Evolutionary conservation across 1,284 basidiomycete genomes (phyloP).

Genomic region (Cryptococcus jaspeensis): DNA sequence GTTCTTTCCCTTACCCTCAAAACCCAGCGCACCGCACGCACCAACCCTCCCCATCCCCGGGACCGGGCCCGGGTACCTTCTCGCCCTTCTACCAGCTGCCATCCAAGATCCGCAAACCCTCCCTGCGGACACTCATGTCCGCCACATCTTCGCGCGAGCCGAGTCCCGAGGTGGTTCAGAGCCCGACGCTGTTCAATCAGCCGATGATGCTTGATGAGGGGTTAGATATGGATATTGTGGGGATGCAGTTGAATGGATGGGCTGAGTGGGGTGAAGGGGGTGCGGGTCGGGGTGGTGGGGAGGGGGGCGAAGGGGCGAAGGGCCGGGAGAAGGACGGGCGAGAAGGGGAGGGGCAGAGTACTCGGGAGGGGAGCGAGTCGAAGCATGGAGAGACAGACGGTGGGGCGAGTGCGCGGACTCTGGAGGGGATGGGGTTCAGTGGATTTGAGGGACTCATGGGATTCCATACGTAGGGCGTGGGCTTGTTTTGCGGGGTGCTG

Average conservation of each 20-base stretch:
- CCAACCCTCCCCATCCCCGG: background rate
- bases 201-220: conserved; percentile 18
- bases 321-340: background rate
- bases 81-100: conserved; percentile 12
- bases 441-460: background rate
- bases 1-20: background rate
- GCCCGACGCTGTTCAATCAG: conserved; percentile 25
- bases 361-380: background rate
- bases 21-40: too few relatives aligned
- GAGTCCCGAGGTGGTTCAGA: conserved; percentile 2
- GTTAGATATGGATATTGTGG: background rate
- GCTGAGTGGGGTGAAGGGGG: background rate
- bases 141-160: conserved; percentile 2
- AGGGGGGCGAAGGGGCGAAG: background rate
- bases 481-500: background rate
- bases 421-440: background rate
- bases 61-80: background rate
- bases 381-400: background rate
- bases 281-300: too few relatives aligned
- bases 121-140: conserved; percentile 28
- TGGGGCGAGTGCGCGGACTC: background rate
- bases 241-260: background rate
- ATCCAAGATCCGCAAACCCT: conserved; percentile 30
- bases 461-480: background rate
- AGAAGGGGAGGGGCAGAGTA: background rate